Percentiles rank a stretch among this genome's conserved stretches.
Evolutionary conservation across 495 filamentous ascomycete genomes (phyloP).

Genomic region (Oleoguttula mirabilis): DNA sequence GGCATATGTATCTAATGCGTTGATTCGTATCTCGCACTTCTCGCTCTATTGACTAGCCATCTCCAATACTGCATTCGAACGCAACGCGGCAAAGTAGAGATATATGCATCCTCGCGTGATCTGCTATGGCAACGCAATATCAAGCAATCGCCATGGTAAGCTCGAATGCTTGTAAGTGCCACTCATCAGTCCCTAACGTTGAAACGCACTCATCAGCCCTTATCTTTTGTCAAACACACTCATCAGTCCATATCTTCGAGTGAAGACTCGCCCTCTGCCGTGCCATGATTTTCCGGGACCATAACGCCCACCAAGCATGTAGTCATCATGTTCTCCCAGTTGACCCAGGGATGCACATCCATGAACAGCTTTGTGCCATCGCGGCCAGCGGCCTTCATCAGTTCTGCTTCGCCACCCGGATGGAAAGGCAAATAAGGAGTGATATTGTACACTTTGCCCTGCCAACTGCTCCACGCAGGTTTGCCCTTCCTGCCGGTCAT

Average conservation of each 20-base stretch:
- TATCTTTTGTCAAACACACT: too few relatives aligned
- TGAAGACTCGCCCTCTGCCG: slow-evolving; percentile 1
- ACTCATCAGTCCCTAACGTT: too few relatives aligned
- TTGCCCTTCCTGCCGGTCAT: slow-evolving; percentile 69
- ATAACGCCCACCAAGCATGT: slow-evolving; percentile 76
- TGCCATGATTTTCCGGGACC: slow-evolving; percentile 64
- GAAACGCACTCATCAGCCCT: too few relatives aligned
- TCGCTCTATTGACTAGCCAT: too few relatives aligned
- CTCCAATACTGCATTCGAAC: too few relatives aligned
- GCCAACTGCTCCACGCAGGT: slow-evolving; percentile 79
- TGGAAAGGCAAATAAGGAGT: slow-evolving; percentile 82
- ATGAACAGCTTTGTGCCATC: slow-evolving; percentile 72
- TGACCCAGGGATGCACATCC: slow-evolving; percentile 95
- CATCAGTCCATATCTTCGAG: slow-evolving; percentile 32
- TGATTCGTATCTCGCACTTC: too few relatives aligned
- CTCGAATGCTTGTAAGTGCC: too few relatives aligned
- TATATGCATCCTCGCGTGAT: too few relatives aligned
- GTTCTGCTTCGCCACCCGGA: slow-evolving; percentile 77
- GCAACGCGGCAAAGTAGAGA: too few relatives aligned
- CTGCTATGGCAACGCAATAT: too few relatives aligned
- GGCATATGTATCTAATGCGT: too few relatives aligned
- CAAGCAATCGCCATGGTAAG: too few relatives aligned
- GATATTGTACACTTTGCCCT: slow-evolving; percentile 86
- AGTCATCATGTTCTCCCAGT: slow-evolving; percentile 85
- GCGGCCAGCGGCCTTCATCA: slow-evolving; percentile 67